These are phyloP conservation scores for Rhizophora apiculata DNA, from an alignment of 345 rosid species.

Conservation along the genomic window DNA sequence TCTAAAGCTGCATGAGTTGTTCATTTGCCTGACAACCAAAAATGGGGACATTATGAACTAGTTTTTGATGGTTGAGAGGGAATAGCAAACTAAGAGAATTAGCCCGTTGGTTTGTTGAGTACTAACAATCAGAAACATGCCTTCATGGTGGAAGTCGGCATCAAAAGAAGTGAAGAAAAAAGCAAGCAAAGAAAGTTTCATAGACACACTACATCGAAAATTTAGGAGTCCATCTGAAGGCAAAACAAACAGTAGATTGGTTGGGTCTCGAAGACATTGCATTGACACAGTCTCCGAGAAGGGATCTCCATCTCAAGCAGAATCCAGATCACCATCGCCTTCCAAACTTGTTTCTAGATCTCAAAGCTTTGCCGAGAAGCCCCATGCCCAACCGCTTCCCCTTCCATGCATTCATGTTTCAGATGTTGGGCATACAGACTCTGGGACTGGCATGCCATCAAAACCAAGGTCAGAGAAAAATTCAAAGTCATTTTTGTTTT, in stretches of 20 bases:
- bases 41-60: neutral
- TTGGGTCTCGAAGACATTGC: conserved; percentile 44
- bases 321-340: conserved; percentile 72
- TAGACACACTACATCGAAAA: conserved; percentile 61
- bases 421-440: conserved; percentile 39
- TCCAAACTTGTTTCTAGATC: conserved; percentile 66
- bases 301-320: conserved; percentile 64
- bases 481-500: conserved; percentile 40
- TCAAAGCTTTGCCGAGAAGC: conserved; percentile 78
- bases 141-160: conserved; percentile 74
- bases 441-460: conserved; percentile 42
- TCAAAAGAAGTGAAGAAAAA: conserved; percentile 78
- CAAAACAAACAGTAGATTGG: conserved; percentile 41
- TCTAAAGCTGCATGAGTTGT: neutral
- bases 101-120: neutral
- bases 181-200: conserved; percentile 62
- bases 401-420: conserved; percentile 51
- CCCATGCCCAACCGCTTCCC: conserved; percentile 81
- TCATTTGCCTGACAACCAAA: neutral
- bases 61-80: neutral
- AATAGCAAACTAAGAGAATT: neutral
- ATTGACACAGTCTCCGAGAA: conserved; percentile 53
- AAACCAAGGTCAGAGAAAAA: conserved; percentile 48
- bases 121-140: conserved; percentile 33
- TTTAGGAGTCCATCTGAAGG: conserved; percentile 55